These are phyloP conservation scores for Hyphodiscus hymeniophilus DNA, from an alignment of 495 filamentous ascomycete species.

Conservation along the genomic window DNA sequence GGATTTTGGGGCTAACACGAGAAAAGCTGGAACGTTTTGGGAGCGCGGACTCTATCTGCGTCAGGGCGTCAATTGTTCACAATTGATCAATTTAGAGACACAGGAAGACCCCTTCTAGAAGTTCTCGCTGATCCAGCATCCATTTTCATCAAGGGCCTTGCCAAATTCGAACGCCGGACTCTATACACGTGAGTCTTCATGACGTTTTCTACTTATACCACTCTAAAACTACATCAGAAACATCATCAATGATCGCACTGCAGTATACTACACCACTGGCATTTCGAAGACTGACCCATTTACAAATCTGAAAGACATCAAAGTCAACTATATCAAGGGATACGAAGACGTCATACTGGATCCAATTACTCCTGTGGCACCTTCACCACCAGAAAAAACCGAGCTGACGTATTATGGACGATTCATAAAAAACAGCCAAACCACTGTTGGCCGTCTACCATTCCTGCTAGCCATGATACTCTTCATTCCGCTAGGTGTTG, in stretches of 20 bases:
- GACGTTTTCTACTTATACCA: too few species aligned
- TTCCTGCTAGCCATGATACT: slow-evolving; percentile 53
- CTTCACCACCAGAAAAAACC: slow-evolving; percentile 21
- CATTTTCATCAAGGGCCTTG: slow-evolving; percentile 77
- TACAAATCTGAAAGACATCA: slow-evolving; percentile 50
- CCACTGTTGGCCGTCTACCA: slow-evolving; percentile 36
- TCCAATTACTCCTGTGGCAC: slow-evolving; percentile 50
- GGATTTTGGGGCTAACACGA: slow-evolving; percentile 38
- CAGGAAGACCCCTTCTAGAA: slow-evolving; percentile 66
- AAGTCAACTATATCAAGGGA: slow-evolving; percentile 62
- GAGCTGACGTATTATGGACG: slow-evolving; percentile 7
- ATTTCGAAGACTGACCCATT: slow-evolving; percentile 73
- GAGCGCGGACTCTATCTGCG: slow-evolving; percentile 63
- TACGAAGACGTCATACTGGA: slow-evolving; percentile 76
- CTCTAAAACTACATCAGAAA: slow-evolving; percentile 33
- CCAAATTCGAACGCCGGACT: slow-evolving; percentile 60
- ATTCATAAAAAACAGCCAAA: slow-evolving; percentile 20
- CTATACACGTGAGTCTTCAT: slow-evolving; percentile 51
- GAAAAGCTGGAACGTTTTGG: slow-evolving; percentile 72
- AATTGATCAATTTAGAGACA: slow-evolving; percentile 77
- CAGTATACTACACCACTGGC: slow-evolving; percentile 71
- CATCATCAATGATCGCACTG: slow-evolving; percentile 72
- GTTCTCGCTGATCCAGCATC: slow-evolving; percentile 76
- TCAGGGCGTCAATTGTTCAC: slow-evolving; percentile 85
- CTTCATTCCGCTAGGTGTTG: slow-evolving; percentile 58